These are phyloP conservation scores for Babesia sp. DNA, from an alignment of 169 alveolate genomes.

Conservation along the genomic window DNA sequence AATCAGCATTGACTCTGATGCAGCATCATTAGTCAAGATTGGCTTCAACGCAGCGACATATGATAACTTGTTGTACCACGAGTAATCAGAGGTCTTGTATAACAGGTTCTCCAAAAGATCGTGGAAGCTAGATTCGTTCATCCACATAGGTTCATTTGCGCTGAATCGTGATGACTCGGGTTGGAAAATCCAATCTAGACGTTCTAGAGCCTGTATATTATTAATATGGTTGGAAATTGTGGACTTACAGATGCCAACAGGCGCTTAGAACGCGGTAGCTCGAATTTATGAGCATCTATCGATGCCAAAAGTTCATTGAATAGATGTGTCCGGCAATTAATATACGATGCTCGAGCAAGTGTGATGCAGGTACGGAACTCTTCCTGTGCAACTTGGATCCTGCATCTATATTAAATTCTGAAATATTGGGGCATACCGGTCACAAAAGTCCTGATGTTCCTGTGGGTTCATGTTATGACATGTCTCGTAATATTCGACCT, in stretches of 20 bases:
- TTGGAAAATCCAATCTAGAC: conserved; percentile 57
- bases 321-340: conserved; percentile 58
- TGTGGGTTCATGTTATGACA: conserved; percentile 33
- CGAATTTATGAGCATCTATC: conserved; percentile 7
- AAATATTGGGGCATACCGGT: conserved; percentile 5
- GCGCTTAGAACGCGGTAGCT: conserved; percentile 22
- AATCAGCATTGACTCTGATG: conserved; percentile 31
- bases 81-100: conserved; percentile 28
- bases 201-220: conserved; percentile 41
- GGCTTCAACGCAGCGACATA: conserved; percentile 65
- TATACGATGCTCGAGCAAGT: conserved; percentile 60
- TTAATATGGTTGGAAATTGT: neutral
- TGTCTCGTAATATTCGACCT: conserved; percentile 66
- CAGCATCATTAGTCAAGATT: conserved; percentile 56
- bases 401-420: neutral
- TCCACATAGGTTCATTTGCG: conserved; percentile 55
- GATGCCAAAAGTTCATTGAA: conserved; percentile 56
- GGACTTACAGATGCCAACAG: conserved; percentile 6
- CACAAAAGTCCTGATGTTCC: conserved; percentile 41
- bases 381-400: conserved; percentile 49
- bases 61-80: conserved; percentile 60
- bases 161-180: conserved; percentile 45
- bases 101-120: conserved; percentile 37
- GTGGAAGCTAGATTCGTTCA: conserved; percentile 38
- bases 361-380: conserved; percentile 50